These are phyloP conservation scores for Fusarium albidum DNA, from an alignment of 2,329 filamentous ascomycete genomes.

Conservation along the genomic window DNA sequence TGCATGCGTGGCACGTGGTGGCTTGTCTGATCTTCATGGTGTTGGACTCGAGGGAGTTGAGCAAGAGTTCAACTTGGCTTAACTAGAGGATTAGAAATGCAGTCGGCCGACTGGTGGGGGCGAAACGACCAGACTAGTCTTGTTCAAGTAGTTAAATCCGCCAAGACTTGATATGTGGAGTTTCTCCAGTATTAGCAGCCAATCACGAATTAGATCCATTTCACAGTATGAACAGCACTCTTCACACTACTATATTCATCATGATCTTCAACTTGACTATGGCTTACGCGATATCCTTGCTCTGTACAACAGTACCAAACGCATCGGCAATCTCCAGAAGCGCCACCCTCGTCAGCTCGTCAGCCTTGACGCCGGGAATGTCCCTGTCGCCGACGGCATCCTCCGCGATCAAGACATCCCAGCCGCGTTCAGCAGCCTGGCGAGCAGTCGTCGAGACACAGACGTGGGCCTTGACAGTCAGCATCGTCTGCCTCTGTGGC, in stretches of 20 bases:
- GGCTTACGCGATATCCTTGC: constrained; percentile 41
- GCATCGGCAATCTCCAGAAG: constrained; percentile 68
- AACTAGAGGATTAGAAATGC: not conserved
- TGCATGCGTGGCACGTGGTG: constrained; percentile 38
- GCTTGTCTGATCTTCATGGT: constrained; percentile 35
- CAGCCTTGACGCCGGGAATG: constrained; percentile 67
- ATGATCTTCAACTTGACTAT: no score
- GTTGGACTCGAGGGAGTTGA: no score
- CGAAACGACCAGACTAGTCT: not conserved
- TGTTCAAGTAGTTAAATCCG: not conserved
- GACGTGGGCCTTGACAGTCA: constrained; percentile 62
- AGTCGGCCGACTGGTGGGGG: not conserved
- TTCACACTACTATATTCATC: no score
- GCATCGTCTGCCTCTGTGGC: no score
- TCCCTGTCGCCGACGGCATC: constrained; percentile 72
- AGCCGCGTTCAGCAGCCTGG: constrained; percentile 66
- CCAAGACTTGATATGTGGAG: no score
- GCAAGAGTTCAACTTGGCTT: not conserved
- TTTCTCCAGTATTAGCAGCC: no score
- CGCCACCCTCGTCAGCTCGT: constrained; percentile 58
- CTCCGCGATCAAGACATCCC: constrained; percentile 67
- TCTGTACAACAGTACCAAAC: constrained; percentile 65
- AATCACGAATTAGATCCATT: no score
- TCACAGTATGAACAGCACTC: no score
- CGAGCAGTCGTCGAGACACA: constrained; percentile 70